Evolutionary conservation across 352 stramenopile genomes (phyloP).

Genomic region (Pythium dissotocum): DNA sequence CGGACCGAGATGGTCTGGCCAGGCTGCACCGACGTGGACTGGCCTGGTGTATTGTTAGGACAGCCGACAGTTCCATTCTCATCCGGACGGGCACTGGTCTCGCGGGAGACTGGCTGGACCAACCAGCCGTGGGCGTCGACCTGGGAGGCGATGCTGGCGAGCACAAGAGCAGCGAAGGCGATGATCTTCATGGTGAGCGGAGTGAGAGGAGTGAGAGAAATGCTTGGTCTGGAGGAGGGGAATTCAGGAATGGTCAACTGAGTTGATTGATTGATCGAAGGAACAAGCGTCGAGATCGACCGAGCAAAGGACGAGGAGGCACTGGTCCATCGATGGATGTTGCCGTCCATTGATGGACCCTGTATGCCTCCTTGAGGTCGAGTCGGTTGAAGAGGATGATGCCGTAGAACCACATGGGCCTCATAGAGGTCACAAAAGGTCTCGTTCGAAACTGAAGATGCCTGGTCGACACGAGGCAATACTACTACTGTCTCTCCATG

Average conservation of each 20-base stretch:
- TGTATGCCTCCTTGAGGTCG: no score
- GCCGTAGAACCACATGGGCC: not conserved
- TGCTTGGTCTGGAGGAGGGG: not conserved
- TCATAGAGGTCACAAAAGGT: no score
- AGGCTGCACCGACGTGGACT: not conserved
- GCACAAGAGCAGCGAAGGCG: not conserved
- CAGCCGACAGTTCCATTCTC: not conserved
- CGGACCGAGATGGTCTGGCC: constrained; percentile 1
- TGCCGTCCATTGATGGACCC: no score
- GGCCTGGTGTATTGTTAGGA: not conserved
- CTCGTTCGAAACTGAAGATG: no score
- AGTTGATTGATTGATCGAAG: not conserved
- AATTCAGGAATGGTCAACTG: not conserved
- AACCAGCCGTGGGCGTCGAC: not conserved
- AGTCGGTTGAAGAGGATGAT: not conserved
- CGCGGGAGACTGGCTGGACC: not conserved
- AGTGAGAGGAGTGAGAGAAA: not conserved
- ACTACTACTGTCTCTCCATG: no score
- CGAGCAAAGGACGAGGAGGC: not conserved
- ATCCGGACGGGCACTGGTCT: not conserved
- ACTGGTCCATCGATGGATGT: no score
- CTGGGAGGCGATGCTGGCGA: not conserved
- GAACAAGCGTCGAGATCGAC: not conserved
- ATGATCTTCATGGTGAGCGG: not conserved
- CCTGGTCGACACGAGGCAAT: no score